phyloP scores from a whole-genome alignment of 2,329 filamentous ascomycete species.

The Aspergillus chevalieri region DNA sequence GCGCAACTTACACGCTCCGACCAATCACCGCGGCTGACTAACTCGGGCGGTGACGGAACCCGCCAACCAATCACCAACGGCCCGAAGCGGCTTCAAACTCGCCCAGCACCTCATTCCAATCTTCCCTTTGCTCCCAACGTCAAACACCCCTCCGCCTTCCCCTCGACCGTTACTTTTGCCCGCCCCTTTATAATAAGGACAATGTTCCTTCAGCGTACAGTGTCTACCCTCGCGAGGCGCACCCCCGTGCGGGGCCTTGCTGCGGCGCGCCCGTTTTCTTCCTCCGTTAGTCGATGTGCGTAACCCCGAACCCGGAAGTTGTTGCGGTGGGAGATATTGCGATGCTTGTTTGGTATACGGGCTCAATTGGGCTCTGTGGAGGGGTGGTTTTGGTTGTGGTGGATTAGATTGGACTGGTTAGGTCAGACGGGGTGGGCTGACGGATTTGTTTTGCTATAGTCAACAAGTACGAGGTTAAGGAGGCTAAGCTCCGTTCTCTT shows the following conservation, averaged over 20 bases:
- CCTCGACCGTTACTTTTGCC: neutral
- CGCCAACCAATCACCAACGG: slow-evolving; percentile 14
- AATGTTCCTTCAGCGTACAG: slow-evolving; percentile 46
- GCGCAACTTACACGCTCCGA: slow-evolving; percentile 11
- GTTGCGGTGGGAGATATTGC: neutral
- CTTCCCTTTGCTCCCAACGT: slow-evolving; percentile 16
- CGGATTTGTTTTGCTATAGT: slow-evolving; percentile 17
- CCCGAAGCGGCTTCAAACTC: slow-evolving; percentile 37
- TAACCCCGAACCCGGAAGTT: slow-evolving; percentile 18
- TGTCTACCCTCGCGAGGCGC: slow-evolving; percentile 41
- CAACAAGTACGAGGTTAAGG: slow-evolving; percentile 36
- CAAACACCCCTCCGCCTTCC: slow-evolving; percentile 7
- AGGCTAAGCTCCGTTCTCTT: slow-evolving; percentile 39
- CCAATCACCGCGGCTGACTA: slow-evolving; percentile 25
- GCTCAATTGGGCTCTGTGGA: slow-evolving; percentile 16
- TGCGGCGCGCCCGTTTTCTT: slow-evolving; percentile 39
- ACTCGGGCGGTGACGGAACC: slow-evolving; percentile 7
- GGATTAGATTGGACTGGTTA: neutral
- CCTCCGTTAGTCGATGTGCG: slow-evolving; percentile 42
- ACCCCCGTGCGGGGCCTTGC: slow-evolving; percentile 38
- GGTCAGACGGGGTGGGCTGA: slow-evolving; percentile 16
- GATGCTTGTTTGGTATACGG: neutral
- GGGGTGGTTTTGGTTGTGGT: neutral
- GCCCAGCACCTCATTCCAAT: slow-evolving; percentile 25
- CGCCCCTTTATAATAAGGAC: slow-evolving; percentile 16